Evolutionary conservation across 2,329 filamentous ascomycete species (phyloP), one percentile per base, ranked within the genome.

Genomic region (Teratosphaeria gauchensis): DNA sequence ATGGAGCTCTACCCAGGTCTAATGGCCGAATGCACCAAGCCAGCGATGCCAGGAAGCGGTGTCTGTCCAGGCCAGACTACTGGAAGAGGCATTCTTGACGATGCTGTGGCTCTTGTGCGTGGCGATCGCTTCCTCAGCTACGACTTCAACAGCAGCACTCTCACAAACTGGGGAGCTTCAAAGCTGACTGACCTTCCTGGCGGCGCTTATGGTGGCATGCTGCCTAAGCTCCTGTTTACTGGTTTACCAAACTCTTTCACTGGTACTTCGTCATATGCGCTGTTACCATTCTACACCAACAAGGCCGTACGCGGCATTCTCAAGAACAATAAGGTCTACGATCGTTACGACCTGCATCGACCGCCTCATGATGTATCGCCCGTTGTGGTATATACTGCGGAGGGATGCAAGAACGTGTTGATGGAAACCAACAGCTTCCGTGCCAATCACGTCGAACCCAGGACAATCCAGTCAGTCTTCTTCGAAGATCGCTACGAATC

Each of bases 1-100:
- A 66, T 85, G 12, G 82, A 85, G 65, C 70, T 85, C 6, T 84
- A 84, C 62, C 82, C 82, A 1, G 82, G 82, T 12, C 65, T 84
- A 6, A 77, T 83, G 64, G 75, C 80, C 8, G 82, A 85, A 68
- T 76, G 78, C 57, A 75, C 81, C 14, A 84, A 84, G 64, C 76
- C 78, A 4, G 65, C 80, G 0, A 77, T 81, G 66, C 63, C 76
- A 5, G 76, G 77, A 3, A 75, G 72, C 63, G 77, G 77, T 62
- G 72, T 78, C 30, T 77, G 76, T 54, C 76, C 76, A 14, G 73
- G 74, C 8, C 74, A 78, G 28, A 78, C 77, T 2, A 76, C 73
- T 5, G 74, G 75, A 53, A 73, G 77, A 58, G 76, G 74, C 52
- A 78, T 80, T 55, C 68, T 80, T 6, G 72, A 77, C 54, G 77